Base-by-base conservation (phyloP, 169 alveolate genomes). In the Neospora caninum region DNA sequence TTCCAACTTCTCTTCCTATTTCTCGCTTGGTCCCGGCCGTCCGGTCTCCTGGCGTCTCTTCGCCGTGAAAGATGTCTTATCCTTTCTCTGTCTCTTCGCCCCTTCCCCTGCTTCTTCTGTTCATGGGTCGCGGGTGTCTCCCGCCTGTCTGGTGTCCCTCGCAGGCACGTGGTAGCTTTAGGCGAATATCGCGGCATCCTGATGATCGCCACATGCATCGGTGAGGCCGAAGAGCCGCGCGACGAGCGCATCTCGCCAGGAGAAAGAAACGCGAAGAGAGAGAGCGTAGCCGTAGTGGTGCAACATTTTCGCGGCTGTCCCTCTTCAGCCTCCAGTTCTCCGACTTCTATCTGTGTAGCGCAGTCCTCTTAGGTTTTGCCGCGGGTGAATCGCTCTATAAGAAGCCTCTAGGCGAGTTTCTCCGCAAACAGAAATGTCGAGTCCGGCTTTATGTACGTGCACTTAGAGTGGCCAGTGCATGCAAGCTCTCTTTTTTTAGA, bases 161-260 rank as follows among this genome's bases (percentile, higher is more conserved):
- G 86, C 86, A 78, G 86, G 86, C 45, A 43, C 45, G 27, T 78
- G 4, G 9, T 38, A 0, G 86, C 45, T 29, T 22, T 78, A 2
- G 45, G 9, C 43, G 86, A 78, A 25, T 78, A 9, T 78, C 86
- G 86, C n/a, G 86, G 86, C 86, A n/a, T n/a, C 9, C 20, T 78
- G 86, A 78, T 38, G 86, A 78, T 78, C 10, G 86, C 86, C 45
- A 78, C 86, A n/a, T 78, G 86, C 86, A 78, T 78, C 45, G 86
- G 86, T 78, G n/a, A n/a, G 86, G 31, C 73, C 20, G 31, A 64
- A 64, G n/a, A 64, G 73, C 16, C 16, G 7, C 73, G 34, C n/a
- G 31, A 27, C 73, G n/a, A 64, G 73, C 31, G 73, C 16, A 64
- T 10, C 31, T 9, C 4, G 73, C 73, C 4, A 64, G 20, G n/a